Base-by-base conservation (phyloP, 2,329 filamentous ascomycete species). In the Neoarthrinium moseri region DNA sequence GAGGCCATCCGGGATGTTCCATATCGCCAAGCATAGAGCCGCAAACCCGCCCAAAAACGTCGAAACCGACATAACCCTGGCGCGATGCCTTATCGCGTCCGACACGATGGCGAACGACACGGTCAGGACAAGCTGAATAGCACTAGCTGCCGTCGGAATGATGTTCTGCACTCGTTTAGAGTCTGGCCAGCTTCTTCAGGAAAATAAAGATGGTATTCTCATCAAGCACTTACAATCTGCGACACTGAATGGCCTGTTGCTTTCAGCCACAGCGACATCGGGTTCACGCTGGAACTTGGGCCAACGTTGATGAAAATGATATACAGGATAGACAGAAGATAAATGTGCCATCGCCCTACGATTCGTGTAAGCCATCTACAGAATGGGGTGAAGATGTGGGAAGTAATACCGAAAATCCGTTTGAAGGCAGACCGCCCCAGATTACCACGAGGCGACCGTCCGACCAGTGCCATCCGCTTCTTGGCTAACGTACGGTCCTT, bases 81-180 rank as follows among this genome's bases (percentile, higher is more conserved):
- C 55, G 15, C 63, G 51, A 15, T 56, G 58, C 2, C 58, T 57
- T 5, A 71, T 65, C 5, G 74, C 68, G 23, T 81, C 78, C 8
- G 76, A 80, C 3, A 71, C 65, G 64, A 77, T 80, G 7, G 77
- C 77, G 50, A 78, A 77, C 5, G 65, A 54, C 1, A 83, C 64
- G 0, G 78, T 81, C 3, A 71, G 70, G 2, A 80, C 66, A 0
- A 80, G 70, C 48, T 79, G 75, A 2, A 82, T 71, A 0, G 73
- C 78, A 23, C 66, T 68, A 6, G 73, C 66, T 2, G 66, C 67
- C 1, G 72, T 76, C 1, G 73, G 72, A 20, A 75, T 74, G 35
- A 71, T 73, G 40, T 77, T 78, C 63, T 65, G 6, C 8, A 5
- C 13, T 32, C 17, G 5, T 8, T 11, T 24, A 22, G 17, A 38